Evolutionary conservation across 345 rosid species (phyloP).

Genomic region (Salix suchowensis): DNA sequence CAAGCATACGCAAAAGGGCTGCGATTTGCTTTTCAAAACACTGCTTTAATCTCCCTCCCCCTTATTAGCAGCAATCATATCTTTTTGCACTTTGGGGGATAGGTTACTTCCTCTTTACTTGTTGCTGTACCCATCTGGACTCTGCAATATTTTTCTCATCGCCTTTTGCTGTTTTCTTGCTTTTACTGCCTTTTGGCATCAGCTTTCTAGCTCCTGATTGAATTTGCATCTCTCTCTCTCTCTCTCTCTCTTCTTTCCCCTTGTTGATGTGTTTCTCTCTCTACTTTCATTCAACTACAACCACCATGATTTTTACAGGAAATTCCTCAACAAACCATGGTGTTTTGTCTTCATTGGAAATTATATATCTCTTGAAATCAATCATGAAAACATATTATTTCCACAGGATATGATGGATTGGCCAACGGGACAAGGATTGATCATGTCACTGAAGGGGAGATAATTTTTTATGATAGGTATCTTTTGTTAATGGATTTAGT

Average conservation of each 20-base stretch:
- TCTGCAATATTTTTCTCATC: conserved; percentile 28
- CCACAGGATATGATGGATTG: too few species aligned
- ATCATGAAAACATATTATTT: too few species aligned
- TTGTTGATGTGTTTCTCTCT: too few species aligned
- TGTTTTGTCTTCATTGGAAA: too few species aligned
- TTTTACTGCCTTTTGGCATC: conserved; percentile 7
- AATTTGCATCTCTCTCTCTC: not conserved
- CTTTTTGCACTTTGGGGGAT: conserved; percentile 6
- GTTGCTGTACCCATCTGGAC: conserved; percentile 15
- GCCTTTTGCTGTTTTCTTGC: not conserved
- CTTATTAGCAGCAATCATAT: not conserved
- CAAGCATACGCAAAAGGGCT: not conserved
- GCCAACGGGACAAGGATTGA: too few species aligned
- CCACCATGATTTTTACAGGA: too few species aligned
- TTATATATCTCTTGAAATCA: too few species aligned
- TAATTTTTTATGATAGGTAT: too few species aligned
- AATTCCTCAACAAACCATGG: too few species aligned
- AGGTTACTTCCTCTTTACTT: conserved; percentile 39
- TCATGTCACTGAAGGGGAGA: too few species aligned
- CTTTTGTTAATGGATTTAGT: too few species aligned
- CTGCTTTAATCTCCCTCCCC: not conserved
- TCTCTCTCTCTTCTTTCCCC: not conserved
- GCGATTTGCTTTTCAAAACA: not conserved
- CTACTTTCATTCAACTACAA: too few species aligned
- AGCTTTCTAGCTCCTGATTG: conserved; percentile 14